Base-by-base conservation (phyloP, 1,284 basidiomycete species). In the Cutaneotrichosporon sp. region DNA sequence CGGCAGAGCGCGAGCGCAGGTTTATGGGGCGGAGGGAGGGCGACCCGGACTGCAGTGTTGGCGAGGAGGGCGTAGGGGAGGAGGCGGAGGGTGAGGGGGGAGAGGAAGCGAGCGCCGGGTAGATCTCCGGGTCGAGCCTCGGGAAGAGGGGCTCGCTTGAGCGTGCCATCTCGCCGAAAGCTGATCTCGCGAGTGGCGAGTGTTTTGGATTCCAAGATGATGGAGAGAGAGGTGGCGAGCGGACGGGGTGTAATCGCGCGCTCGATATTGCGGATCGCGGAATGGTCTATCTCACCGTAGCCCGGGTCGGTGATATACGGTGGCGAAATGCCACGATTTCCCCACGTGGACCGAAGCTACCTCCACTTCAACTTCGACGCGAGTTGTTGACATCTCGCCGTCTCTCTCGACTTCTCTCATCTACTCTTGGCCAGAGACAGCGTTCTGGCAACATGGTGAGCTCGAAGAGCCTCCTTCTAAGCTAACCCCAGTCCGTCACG, bases 401-500 rank as follows among this genome's bases (percentile, higher is more conserved):
- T 46, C 45, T 24, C 45, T 47, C 4, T 29, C 45, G 8, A 9
- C 14, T 22, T 27, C 45, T 25, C n/a, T 25, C 45, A 13, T 8
- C 9, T 29, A 9, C 9, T 29, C 5, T 29, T 29, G 29, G 6
- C 45, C 47, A 49, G 24, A 24, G 25, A 18, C 33, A 16, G 27
- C n/a, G 18, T 31, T 8, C 29, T 34, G n/a, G 49, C 20, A 53
- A 38, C 5, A 53, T 53, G 51, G 51, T 53, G 16, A 53, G 34
- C 34, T 53, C 10, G 2, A 5, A 16, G 14, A 27, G 8, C 9
- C 20, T 2, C 18, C 9, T 20, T 22, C 6, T 4, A 4, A 56
- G 54, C 62, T 64, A 13, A 55, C 25, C 1, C 24, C 58, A 79
- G 95, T 97, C 95, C 64, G 93, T 97, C 55, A 97, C 95, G 6